Base-by-base conservation (phyloP, 495 filamentous ascomycete species). In the Annulohypoxylon nitens region DNA sequence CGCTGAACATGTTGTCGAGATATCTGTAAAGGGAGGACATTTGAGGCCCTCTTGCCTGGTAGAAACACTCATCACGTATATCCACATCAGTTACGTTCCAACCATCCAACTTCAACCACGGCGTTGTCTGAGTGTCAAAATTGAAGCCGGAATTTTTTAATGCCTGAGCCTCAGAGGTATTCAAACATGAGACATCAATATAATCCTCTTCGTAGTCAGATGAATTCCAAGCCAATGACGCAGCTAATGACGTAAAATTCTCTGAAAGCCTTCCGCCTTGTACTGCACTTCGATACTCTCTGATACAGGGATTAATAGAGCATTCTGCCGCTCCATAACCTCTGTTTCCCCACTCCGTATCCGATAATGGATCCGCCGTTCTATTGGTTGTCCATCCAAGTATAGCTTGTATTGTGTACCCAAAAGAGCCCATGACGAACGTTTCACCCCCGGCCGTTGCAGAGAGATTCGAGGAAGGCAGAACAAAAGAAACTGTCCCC, bases 271-370 rank as follows among this genome's bases (percentile, higher is more conserved):
- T 57, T 23, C 70, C 67, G 3, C 43, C 34, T 50, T 50, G 23
- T 8, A 77, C 57, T 7, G 23, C 25, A 11, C 34, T 58, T 3
- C 26, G 55, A 23, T 69, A 73, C 9, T 45, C 67, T 48, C 48
- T 58, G 5, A 71, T 16, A 47, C 75, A 77, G 10, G 71, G 71
- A 20, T 67, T 39, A 10, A 77, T 58, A 2, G 4, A 61, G 51
- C 75, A 77, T 34, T 74, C 48, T 7, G 71, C 64, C 5, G 75
- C 71, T 3, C 71, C 71, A 25, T 64, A 67, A 25, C 59, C 67
- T 9, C 41, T 47, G 0, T 12, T 45, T 3, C 51, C 68, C 75
- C 71, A 76, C 18, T 53, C 18, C 1, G 65, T 53, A 16, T 66
- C 25, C 7, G 50, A 33, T 10, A 62, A 26, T 26, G 4, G 3